Base-by-base conservation (phyloP, 2,329 filamentous ascomycete species). In the Niveomyces coronatus region DNA sequence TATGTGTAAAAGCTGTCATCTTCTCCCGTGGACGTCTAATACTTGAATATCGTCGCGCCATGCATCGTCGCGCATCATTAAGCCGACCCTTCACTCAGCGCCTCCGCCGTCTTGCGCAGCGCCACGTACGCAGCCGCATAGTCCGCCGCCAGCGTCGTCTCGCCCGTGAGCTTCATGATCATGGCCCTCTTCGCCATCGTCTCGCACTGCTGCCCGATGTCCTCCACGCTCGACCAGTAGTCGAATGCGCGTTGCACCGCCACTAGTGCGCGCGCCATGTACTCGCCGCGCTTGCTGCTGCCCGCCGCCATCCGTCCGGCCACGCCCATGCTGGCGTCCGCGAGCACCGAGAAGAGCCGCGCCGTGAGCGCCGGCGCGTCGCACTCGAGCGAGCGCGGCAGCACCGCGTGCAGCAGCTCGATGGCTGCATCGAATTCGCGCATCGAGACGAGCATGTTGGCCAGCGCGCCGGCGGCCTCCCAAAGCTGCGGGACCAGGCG, bases 121-220 rank as follows among this genome's bases (percentile, higher is more conserved):
- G 72, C 70, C 29, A 81, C 55, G 54, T 82, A 85, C 45, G 70
- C 72, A 3, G 76, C 74, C 2, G 79, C 79, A 48, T 71, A 80
- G 44, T 82, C 76, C 48, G 81, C 80, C 1, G 79, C 76, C 44
- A 79, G 49, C 14, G 65, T 66, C 46, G 67, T 57, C 48, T 87
- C 81, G 1, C 80, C 83, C 7, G 74, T 68, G 32, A 81, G 63
- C 55, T 79, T 77, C 66, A 85, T 82, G 35, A 93, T 71, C 35
- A 78, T 78, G 4, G 83, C 81, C 60, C 85, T 88, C 66, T 91
- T 91, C 15, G 82, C 80, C 62, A 88, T 72, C 66, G 84, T 78
- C 57, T 87, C 82, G 51, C 84, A 80, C 59, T 85, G 80, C 38
- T 76, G 77, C n/a, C 65, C 61, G 11, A 79, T 61, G 15, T 46